These are phyloP conservation scores for Apiospora sp. DNA, from an alignment of 2,329 filamentous ascomycete species.

Conservation along the genomic window DNA sequence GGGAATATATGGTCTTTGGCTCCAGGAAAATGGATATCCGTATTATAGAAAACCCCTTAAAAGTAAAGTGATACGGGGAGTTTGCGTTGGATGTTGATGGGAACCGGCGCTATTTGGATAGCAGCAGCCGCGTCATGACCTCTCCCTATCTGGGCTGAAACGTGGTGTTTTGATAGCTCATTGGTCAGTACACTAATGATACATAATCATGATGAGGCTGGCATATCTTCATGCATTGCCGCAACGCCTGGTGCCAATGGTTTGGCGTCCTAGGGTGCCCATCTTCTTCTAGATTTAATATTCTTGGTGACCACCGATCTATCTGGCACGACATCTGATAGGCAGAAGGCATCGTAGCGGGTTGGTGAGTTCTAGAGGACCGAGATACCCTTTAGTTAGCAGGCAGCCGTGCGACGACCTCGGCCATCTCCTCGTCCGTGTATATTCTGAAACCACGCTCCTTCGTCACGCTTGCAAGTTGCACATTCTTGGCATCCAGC, in stretches of 20 bases:
- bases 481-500: slow-evolving; percentile 97
- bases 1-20: background rate
- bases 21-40: background rate
- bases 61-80: background rate
- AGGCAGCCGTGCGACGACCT: slow-evolving; percentile 84
- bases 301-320: background rate
- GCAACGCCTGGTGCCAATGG: background rate
- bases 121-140: background rate
- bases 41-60: background rate
- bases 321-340: slow-evolving; percentile 14
- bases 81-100: background rate
- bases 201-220: slow-evolving; percentile 24
- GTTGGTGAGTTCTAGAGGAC: background rate
- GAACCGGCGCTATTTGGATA: background rate
- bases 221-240: slow-evolving; percentile 2
- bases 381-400: slow-evolving; percentile 59
- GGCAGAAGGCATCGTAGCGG: slow-evolving; percentile 6
- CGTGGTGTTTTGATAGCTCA: slow-evolving; percentile 10
- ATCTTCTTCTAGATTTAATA: slow-evolving; percentile 18
- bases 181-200: slow-evolving; percentile 14
- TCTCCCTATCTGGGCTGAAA: background rate
- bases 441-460: slow-evolving; percentile 99
- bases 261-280: background rate
- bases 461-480: slow-evolving; percentile 96
- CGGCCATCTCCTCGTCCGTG: slow-evolving; percentile 95